Conservation (phyloP, 805 yeast genomes). For the Scheffersomyces coipomensis region DNA sequence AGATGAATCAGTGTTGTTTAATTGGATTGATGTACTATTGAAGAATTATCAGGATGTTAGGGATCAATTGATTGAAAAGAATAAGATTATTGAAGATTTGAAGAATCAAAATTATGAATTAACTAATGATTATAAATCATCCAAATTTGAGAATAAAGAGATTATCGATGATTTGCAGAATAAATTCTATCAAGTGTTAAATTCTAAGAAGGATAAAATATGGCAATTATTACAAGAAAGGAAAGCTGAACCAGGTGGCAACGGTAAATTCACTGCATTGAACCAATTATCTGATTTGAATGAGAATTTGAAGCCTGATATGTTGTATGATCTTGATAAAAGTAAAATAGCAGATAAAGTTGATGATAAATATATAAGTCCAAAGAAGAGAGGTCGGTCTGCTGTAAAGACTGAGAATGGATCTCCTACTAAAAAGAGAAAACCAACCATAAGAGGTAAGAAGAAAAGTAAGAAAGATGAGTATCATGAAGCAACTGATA, state of each 20-base stretch:
- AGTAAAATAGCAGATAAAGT: constrained; percentile 17
- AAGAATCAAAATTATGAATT: constrained; percentile 5
- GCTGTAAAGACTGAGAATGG: neutral
- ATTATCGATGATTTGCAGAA: constrained; percentile 22
- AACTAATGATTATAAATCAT: constrained; percentile 9
- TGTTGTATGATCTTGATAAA: constrained; percentile 14
- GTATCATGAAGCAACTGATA: constrained; percentile 7
- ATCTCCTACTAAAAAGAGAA: neutral
- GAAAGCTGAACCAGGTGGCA: constrained; percentile 10
- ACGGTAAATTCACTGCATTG: constrained; percentile 14
- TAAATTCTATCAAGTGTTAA: constrained; percentile 24
- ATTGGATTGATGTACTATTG: constrained; percentile 22
- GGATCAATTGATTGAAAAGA: constrained; percentile 1
- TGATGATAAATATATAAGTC: constrained; percentile 13
- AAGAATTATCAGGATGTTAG: constrained; percentile 11
- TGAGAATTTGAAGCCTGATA: too few species aligned
- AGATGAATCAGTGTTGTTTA: constrained; percentile 19
- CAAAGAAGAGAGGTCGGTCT: constrained; percentile 7
- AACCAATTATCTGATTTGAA: too few species aligned
- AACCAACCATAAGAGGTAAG: constrained; percentile 6
- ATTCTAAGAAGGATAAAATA: constrained; percentile 29
- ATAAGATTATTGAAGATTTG: constrained; percentile 3
- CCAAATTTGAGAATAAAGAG: constrained; percentile 9
- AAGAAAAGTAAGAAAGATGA: constrained; percentile 11
- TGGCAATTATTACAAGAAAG: constrained; percentile 17